Base-by-base conservation (phyloP, 2,329 filamentous ascomycete species). In the Mycogone perniciosa region DNA sequence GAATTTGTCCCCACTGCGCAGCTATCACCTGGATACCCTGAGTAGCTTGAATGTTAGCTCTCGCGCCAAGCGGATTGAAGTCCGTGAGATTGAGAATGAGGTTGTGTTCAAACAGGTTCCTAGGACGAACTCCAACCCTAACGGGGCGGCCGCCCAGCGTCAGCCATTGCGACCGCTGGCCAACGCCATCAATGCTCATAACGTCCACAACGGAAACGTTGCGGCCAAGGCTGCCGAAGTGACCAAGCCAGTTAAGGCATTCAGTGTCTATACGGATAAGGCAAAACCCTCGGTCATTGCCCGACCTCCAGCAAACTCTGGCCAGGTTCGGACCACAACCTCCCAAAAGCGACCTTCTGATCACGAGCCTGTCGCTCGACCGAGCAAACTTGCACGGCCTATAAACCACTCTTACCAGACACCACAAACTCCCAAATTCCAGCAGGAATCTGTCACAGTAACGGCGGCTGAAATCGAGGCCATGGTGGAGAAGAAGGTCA, bases 11-110 rank as follows among this genome's bases (percentile, higher is more conserved):
- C 91, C 93, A 0, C 78, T 95, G n/a, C 83, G 88, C 55, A 90
- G 88, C 59, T 97, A 95, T 64, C 92, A 97, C 63, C 78, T 96
- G 37, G 92, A 97, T 65, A 96, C 92, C 0, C 76, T 96, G 5
- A 95, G 89, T 69, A 96, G 91, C 56, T 74, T 97, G 48, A 96
- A 96, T 64, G 93, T 97, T 62, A 93, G 91, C 62, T 96, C 93
- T 46, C 81, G 92, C 8, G 95, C 92, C 27, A 96, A 96, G 75
- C 89, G 95, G 62, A 96, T 97, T 59, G 92, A 97, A 67, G 86
- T 96, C 8, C 85, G 89, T 46, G 93, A 97, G 67, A 88, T 96
- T 52, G 92, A 97, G 68, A 97, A 97, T 63, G 90, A 96, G 63
- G 86, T 95, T 4, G 85, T 96, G 38, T 95, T 89, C 72, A 89